These are phyloP conservation scores for Phylloporus rhodoxanthus DNA, from an alignment of 768 basidiomycete genomes.

Conservation along the genomic window DNA sequence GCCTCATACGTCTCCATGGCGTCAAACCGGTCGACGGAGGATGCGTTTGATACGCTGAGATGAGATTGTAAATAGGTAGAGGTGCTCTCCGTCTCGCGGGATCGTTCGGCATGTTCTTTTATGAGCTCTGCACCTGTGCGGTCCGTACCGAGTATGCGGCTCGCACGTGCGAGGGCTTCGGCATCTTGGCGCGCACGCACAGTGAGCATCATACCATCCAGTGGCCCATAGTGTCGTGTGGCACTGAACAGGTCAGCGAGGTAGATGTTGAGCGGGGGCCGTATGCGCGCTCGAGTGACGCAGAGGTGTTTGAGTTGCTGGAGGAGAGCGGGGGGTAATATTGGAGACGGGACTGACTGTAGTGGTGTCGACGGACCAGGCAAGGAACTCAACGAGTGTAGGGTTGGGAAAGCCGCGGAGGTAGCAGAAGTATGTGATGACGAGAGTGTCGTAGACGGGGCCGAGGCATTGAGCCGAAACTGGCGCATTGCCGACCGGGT, in stretches of 20 bases:
- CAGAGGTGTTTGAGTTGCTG: slow-evolving; percentile 24
- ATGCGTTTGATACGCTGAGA: slow-evolving; percentile 13
- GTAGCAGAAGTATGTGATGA: slow-evolving; percentile 27
- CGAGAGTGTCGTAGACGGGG: slow-evolving; percentile 22
- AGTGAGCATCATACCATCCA: slow-evolving; percentile 67
- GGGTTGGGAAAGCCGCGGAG: slow-evolving; percentile 23
- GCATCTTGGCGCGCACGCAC: slow-evolving; percentile 56
- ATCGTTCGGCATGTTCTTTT: slow-evolving; percentile 19
- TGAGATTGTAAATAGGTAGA: slow-evolving; percentile 17
- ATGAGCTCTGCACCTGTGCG: slow-evolving; percentile 57
- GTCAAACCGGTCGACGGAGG: slow-evolving; percentile 20
- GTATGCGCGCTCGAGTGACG: slow-evolving; percentile 38
- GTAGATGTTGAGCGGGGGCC: slow-evolving; percentile 54
- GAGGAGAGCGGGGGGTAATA: slow-evolving; percentile 30
- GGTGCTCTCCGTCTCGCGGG: slow-evolving; percentile 16
- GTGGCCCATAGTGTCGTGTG: slow-evolving; percentile 59
- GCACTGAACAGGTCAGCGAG: slow-evolving; percentile 70
- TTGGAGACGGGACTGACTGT: slow-evolving; percentile 16
- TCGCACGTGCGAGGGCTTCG: slow-evolving; percentile 60
- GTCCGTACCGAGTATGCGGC: slow-evolving; percentile 59
- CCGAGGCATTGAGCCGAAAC: slow-evolving; percentile 25
- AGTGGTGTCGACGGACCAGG: slow-evolving; percentile 26
- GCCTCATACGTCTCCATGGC: slow-evolving; percentile 8
- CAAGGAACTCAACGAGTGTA: slow-evolving; percentile 9
- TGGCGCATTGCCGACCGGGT: slow-evolving; percentile 32